A percentile compares a stretch with the other conserved stretches of the same genome.
phyloP scores from a whole-genome alignment of 495 filamentous ascomycete species.

The Neurospora sp. region DNA sequence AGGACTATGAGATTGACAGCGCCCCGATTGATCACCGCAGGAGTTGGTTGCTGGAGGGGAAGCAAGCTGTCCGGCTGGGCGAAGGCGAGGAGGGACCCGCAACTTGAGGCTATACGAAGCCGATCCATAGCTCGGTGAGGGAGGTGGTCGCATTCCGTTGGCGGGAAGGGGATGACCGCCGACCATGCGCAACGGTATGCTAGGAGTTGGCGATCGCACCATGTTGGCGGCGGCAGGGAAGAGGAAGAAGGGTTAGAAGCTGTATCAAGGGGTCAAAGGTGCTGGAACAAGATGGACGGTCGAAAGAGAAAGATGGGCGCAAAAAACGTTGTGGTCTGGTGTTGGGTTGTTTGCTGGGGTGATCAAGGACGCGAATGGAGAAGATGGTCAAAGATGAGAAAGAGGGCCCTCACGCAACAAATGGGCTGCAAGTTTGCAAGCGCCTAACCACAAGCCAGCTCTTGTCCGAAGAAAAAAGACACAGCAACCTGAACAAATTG shows the following conservation, averaged over 20 bases:
- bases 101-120: not conserved
- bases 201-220: not conserved
- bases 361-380: not conserved
- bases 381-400: not conserved
- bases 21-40: not conserved
- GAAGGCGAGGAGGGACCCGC: not conserved
- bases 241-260: not conserved
- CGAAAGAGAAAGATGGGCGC: not conserved
- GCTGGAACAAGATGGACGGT: not conserved
- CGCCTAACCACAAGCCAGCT: not conserved
- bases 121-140: not conserved
- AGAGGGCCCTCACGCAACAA: not conserved
- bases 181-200: not conserved
- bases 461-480: not conserved
- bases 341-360: not conserved
- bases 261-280: not conserved
- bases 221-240: not conserved
- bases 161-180: not conserved
- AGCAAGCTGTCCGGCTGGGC: not conserved
- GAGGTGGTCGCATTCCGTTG: not conserved
- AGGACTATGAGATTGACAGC: not conserved
- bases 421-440: not conserved
- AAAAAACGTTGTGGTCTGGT: not conserved
- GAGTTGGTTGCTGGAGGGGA: not conserved
- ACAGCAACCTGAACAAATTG: not conserved